phyloP scores from a whole-genome alignment of 1,284 basidiomycete species.

The Puccinia coronata region DNA sequence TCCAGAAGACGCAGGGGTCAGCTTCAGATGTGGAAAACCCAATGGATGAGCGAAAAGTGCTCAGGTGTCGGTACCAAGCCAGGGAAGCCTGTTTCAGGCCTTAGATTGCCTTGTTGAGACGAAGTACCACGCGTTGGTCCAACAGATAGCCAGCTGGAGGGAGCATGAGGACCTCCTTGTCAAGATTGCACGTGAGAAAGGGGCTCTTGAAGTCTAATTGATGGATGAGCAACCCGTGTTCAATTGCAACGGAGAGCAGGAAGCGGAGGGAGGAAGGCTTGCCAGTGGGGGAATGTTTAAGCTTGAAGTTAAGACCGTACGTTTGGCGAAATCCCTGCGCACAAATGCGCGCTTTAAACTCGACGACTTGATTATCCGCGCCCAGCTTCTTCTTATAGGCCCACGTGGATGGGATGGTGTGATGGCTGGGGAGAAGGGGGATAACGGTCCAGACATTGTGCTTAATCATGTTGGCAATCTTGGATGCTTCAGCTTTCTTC shows the following conservation, averaged over 20 bases:
- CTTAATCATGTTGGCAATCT: neutral
- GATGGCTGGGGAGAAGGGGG: neutral
- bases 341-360: neutral
- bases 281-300: neutral
- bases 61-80: neutral
- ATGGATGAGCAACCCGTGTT: neutral
- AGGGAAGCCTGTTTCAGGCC: neutral
- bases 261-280: neutral
- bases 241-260: too few relatives aligned
- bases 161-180: neutral
- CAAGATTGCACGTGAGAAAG: neutral
- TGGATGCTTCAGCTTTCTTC: neutral
- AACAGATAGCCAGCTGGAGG: neutral
- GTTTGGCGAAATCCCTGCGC: neutral
- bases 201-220: neutral
- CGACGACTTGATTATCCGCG: too few relatives aligned
- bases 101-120: neutral
- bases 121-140: neutral
- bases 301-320: neutral
- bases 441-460: neutral
- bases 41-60: neutral
- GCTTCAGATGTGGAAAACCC: neutral
- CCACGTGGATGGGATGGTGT: neutral
- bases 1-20: constrained; percentile 16
- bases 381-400: too few relatives aligned